Evolutionary conservation across 2,329 filamentous ascomycete genomes (phyloP), one percentile per base, ranked within the genome.

Genomic region (Xylariaceae sp.): DNA sequence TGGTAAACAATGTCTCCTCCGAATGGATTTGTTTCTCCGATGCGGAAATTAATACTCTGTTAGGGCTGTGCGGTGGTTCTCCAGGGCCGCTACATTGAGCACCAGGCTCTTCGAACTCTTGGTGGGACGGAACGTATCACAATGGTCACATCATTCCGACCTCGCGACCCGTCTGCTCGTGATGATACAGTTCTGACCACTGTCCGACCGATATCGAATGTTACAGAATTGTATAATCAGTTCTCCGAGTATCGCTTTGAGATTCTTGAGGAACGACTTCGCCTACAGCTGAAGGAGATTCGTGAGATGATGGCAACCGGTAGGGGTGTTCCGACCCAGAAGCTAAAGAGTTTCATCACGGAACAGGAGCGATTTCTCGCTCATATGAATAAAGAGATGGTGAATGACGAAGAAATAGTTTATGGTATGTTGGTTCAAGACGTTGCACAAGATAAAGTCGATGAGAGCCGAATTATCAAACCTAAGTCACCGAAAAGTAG

Each of bases 41-140:
- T 44, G 14, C 7, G 9, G 22, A 40, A 4, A 13, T 40, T 53
- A 45, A 50, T 17, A 47, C 36, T 43, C 17, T 34, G 10, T 33
- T 17, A 84, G 81, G 83, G 82, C 14, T 81, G 76, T 46, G 83
- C 81, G 3, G 80, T 86, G 1, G 74, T 87, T n/a, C 72, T 87
- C 40, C 84, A 88, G 65, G 85, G 84, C 14, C 75, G 84, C 18
- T 86, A 87, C 68, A 84, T 88, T 54, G 78, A 82, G 56, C 84
- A 88, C 64, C 77, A 81, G 53, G 85, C 84, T 1, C 73, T 86
- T 16, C 78, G 76, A 12, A 80, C 83, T 10, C 68, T 82, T 1
- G 81, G 82, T 16, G 74, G 74, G 5, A 75, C 76, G 19, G 84
- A 87, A 66, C 78, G 84, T 33, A 86, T 88, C 67, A 81, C 75